phyloP scores from a whole-genome alignment of 352 stramenopile genomes.

The Pythium volutum region DNA sequence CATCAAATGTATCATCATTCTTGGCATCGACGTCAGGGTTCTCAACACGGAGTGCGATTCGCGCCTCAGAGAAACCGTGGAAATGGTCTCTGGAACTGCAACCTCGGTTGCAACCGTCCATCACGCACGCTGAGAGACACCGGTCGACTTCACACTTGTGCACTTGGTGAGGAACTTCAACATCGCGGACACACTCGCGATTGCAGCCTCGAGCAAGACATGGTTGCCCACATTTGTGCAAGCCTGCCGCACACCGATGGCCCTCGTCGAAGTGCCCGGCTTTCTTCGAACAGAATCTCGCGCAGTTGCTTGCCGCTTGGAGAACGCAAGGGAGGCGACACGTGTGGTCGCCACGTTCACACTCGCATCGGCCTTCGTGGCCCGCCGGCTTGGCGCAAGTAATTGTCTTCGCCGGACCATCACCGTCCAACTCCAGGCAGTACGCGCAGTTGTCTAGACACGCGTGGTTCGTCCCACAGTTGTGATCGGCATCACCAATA shows the following conservation, averaged over 20 bases:
- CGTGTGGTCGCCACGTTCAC: constrained; percentile 55
- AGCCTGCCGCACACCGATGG: constrained; percentile 50
- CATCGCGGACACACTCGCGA: constrained; percentile 44
- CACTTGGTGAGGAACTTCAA: constrained; percentile 41
- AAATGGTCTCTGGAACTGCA: constrained; percentile 64
- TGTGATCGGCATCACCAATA: constrained; percentile 25
- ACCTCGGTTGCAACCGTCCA: constrained; percentile 51
- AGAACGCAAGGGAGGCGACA: constrained; percentile 48
- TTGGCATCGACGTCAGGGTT: constrained; percentile 31
- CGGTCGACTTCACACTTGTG: constrained; percentile 64
- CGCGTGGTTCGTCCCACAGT: constrained; percentile 51
- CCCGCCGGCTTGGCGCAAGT: constrained; percentile 50
- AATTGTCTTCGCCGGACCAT: constrained; percentile 26
- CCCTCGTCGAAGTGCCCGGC: constrained; percentile 33
- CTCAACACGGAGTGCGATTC: constrained; percentile 45
- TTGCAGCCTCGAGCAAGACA: constrained; percentile 44
- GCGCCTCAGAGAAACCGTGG: constrained; percentile 44
- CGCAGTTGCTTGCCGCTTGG: constrained; percentile 47
- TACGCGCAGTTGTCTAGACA: constrained; percentile 50
- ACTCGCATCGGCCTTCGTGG: constrained; percentile 71
- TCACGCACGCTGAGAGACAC: constrained; percentile 57
- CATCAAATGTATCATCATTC: constrained; percentile 36
- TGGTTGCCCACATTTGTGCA: constrained; percentile 53
- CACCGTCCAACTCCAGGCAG: constrained; percentile 31
- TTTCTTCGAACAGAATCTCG: constrained; percentile 40